A percentile compares a stretch with the other conserved stretches of the same genome.
phyloP scores from a whole-genome alignment of 345 rosid species.

The Eucalyptus decipiens region DNA sequence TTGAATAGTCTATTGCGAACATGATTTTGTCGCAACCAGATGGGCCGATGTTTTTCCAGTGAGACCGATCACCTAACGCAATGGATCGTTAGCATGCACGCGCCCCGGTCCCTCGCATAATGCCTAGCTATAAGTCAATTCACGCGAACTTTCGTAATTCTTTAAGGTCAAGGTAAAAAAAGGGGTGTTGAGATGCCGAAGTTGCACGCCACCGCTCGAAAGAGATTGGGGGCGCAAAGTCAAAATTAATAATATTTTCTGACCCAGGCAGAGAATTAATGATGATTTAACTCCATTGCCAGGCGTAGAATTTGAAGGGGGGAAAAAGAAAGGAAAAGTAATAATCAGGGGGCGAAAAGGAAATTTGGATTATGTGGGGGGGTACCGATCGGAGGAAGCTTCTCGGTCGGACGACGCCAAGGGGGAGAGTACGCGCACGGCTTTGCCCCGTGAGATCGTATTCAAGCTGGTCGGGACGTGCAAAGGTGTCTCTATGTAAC shows the following conservation, averaged over 20 bases:
- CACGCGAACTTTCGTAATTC: rapidly evolving
- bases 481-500: background rate
- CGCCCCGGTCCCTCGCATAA: too few species aligned
- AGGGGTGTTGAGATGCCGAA: background rate
- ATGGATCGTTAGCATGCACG: background rate
- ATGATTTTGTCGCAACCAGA: background rate
- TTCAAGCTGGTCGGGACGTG: too few species aligned
- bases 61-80: background rate
- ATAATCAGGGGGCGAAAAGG: background rate
- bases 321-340: too few species aligned
- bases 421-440: background rate
- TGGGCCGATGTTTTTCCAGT: background rate
- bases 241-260: background rate
- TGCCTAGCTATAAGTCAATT: background rate
- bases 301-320: background rate
- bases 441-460: background rate
- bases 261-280: background rate
- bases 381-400: background rate
- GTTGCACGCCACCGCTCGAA: background rate
- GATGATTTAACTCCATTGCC: background rate
- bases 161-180: background rate
- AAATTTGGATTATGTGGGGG: background rate
- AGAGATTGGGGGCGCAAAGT: background rate
- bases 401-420: background rate
- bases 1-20: background rate